Base-by-base conservation (phyloP, 2,329 filamentous ascomycete genomes). In the Verticillium longisporum region DNA sequence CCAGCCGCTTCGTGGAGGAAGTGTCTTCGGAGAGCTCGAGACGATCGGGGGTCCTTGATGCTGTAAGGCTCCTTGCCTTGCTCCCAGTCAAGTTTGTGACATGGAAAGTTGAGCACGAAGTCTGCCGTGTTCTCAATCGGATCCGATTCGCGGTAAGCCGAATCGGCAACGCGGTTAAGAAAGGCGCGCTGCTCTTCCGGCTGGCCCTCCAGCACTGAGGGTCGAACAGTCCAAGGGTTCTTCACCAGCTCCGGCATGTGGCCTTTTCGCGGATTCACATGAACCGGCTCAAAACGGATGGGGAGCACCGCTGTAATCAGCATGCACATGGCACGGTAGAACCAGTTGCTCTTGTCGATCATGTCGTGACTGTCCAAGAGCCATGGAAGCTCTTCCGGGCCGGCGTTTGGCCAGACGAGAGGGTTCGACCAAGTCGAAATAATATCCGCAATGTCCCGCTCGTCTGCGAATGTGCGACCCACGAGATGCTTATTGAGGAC, bases 261-360 rank as follows among this genome's bases (percentile, higher is more conserved):
- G 6, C 38, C 38, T n/a, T 45, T 15, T 6, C 38, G 14, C 7
- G 38, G 38, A 14, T 45, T n/a, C n/a, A 45, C 38, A 1, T n/a
- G 3, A 4, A 55, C 4, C 6, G 53, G 53, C 4, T 55, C 4
- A 14, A 15, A 15, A 10, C 31, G 53, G 6, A 33, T 58, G n/a
- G 62, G 62, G 13, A 64, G 26, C 3, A 61, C 45, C 4, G 62
- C 62, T 7, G 7, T 11, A 1, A 61, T 14, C 9, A 64, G 36
- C 10, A 50, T 45, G 7, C 58, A 61, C 31, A 64, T 13, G 3
- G 62, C 62, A 2, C 62, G 59, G 36, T 57, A 64, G 59, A 64
- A 64, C 62, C 62, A 64, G 21, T 21, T 55, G 9, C 53, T 26
- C 13, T 55, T 31, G 53, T 55, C 53, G 6, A 13, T 9, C 18